Evolutionary conservation across 108 stramenopile genomes (phyloP).

Genomic region (Fragilaria radians): DNA sequence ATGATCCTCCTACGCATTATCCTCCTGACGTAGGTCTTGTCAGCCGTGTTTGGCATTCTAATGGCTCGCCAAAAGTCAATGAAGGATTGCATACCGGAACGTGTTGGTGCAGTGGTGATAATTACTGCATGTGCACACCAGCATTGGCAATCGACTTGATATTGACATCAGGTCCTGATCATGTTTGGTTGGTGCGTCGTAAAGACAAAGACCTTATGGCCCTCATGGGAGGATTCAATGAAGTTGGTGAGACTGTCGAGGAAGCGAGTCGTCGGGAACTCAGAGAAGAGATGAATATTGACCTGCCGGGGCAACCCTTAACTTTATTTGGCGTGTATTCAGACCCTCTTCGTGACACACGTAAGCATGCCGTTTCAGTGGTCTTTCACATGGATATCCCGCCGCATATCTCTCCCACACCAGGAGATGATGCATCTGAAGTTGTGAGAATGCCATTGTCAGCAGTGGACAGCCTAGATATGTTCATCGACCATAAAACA

Average conservation of each 20-base stretch:
- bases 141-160: constrained; percentile 70
- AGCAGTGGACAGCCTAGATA: constrained; percentile 39
- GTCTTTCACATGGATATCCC: constrained; percentile 39
- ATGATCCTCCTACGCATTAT: constrained; percentile 2
- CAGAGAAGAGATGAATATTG: constrained; percentile 70
- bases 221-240: constrained; percentile 84
- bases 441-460: constrained; percentile 39
- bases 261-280: constrained; percentile 66
- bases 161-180: constrained; percentile 2
- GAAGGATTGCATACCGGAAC: constrained; percentile 32
- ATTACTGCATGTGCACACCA: constrained; percentile 88
- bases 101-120: constrained; percentile 62
- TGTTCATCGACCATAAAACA: constrained; percentile 48
- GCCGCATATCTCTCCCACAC: constrained; percentile 27
- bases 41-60: constrained; percentile 6
- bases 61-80: constrained; percentile 11
- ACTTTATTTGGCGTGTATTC: constrained; percentile 69
- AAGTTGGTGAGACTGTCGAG: constrained; percentile 65
- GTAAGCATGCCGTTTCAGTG: constrained; percentile 51
- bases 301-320: constrained; percentile 16
- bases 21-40: constrained; percentile 2
- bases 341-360: constrained; percentile 79
- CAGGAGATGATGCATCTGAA: constrained; percentile 83
- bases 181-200: constrained; percentile 67
- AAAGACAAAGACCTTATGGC: constrained; percentile 74